Percentiles rank a stretch among this genome's conserved stretches.
phyloP scores from a whole-genome alignment of 768 basidiomycete species.

The Leccinum incarnatum region DNA sequence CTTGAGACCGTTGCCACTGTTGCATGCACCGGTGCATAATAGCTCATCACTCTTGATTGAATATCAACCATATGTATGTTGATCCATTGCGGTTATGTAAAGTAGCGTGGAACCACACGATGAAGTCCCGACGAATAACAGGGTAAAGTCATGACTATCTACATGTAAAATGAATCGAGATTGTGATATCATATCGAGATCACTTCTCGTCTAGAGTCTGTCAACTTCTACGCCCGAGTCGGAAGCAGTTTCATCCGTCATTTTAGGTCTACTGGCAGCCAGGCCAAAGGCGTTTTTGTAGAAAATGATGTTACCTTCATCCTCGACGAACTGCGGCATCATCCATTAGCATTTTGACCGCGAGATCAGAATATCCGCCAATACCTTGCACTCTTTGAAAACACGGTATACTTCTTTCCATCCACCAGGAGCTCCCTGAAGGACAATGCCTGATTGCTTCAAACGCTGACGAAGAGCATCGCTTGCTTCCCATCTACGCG shows the following conservation, averaged over 20 bases:
- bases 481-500: constrained; percentile 80
- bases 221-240: constrained; percentile 69
- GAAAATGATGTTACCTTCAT: constrained; percentile 87
- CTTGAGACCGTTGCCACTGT: not conserved
- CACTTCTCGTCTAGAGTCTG: constrained; percentile 27
- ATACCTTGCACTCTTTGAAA: constrained; percentile 72
- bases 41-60: not conserved
- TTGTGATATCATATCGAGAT: constrained; percentile 3
- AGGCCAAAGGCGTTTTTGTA: constrained; percentile 86
- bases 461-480: constrained; percentile 77
- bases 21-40: not conserved
- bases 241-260: constrained; percentile 53
- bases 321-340: constrained; percentile 74
- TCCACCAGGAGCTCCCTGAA: constrained; percentile 72
- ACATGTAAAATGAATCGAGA: constrained; percentile 2
- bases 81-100: not conserved
- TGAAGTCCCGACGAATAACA: not conserved
- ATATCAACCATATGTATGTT: not conserved
- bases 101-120: not conserved
- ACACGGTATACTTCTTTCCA: constrained; percentile 82
- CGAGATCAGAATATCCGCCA: not conserved
- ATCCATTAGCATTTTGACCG: not conserved
- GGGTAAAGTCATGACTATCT: constrained; percentile 9
- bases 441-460: constrained; percentile 52
- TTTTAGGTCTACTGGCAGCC: constrained; percentile 65